Evolutionary conservation across 2,329 filamentous ascomycete species (phyloP).

Genomic region (Ramularia collo-cygni): DNA sequence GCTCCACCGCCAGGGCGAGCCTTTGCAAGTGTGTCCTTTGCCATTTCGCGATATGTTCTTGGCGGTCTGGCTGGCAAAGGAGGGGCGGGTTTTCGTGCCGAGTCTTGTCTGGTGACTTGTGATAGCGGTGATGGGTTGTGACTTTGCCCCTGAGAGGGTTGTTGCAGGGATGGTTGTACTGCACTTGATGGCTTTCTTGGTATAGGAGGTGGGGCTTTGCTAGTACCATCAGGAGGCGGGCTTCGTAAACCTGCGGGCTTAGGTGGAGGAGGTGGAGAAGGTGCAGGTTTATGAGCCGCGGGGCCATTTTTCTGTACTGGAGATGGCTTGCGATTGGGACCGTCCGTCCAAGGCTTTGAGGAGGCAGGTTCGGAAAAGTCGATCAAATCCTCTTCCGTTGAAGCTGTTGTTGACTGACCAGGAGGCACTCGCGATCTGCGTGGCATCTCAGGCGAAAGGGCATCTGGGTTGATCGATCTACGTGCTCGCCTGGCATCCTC

Average conservation of each 20-base stretch:
- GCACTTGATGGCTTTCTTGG: constrained; percentile 32
- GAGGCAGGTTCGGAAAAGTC: constrained; percentile 37
- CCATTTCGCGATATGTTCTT: constrained; percentile 13
- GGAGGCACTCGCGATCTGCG: constrained; percentile 1
- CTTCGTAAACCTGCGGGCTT: constrained; percentile 36
- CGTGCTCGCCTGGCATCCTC: constrained; percentile 29
- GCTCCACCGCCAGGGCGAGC: constrained; percentile 14
- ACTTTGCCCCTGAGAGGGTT: constrained; percentile 12
- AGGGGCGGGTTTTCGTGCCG: constrained; percentile 18
- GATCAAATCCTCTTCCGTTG: constrained; percentile 37
- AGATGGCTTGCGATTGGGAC: constrained; percentile 5
- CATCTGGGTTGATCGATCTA: constrained; percentile 32
- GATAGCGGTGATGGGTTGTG: constrained; percentile 28
- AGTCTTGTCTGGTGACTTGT: constrained; percentile 29
- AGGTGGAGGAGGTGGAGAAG: constrained; percentile 28
- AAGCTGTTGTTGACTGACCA: constrained; percentile 9
- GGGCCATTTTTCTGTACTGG: constrained; percentile 8
- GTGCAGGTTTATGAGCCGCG: constrained; percentile 17
- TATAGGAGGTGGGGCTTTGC: constrained; percentile 29
- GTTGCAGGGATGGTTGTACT: constrained; percentile 20
- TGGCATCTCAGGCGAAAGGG: constrained; percentile 14
- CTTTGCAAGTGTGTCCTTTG: constrained; percentile 17
- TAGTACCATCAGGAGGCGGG: constrained; percentile 23
- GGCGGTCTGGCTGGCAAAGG: constrained; percentile 31
- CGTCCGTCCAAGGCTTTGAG: constrained; percentile 24